Percentiles rank a stretch among this genome's conserved stretches.
Evolutionary conservation across 305 asterid species (phyloP).

Genomic region (Solanum hybrid): DNA sequence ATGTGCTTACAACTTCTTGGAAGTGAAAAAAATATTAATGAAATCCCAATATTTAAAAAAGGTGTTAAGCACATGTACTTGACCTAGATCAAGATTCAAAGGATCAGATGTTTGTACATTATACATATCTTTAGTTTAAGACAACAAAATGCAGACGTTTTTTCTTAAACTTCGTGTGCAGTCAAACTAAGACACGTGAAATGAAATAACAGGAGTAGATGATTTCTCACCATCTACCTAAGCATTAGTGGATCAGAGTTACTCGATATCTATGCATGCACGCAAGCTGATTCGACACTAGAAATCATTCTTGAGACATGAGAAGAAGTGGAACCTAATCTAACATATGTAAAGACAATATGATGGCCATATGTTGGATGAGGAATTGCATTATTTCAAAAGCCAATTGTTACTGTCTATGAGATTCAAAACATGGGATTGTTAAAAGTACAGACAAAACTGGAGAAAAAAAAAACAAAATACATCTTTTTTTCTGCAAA

Average conservation of each 20-base stretch:
- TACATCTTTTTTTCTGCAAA: not conserved
- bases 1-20: not conserved
- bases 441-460: slow-evolving; percentile 13
- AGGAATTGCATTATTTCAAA: not conserved
- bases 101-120: not conserved
- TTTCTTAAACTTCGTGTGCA: not conserved
- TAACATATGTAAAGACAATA: not conserved
- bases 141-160: rapidly evolving
- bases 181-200: not conserved
- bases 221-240: not conserved
- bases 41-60: not conserved
- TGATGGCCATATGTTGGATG: not conserved
- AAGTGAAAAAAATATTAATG: not conserved
- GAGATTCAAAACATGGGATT: slow-evolving; percentile 6
- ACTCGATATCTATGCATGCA: not conserved
- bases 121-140: not conserved
- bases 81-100: not conserved
- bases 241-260: not conserved
- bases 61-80: not conserved
- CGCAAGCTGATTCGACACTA: not conserved
- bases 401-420: not conserved
- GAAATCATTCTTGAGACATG: not conserved
- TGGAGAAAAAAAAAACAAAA: not conserved
- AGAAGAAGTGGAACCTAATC: not conserved
- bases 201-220: not conserved